Conservation (phyloP, 768 basidiomycete species). For the Leccinum pellstonianum region DNA sequence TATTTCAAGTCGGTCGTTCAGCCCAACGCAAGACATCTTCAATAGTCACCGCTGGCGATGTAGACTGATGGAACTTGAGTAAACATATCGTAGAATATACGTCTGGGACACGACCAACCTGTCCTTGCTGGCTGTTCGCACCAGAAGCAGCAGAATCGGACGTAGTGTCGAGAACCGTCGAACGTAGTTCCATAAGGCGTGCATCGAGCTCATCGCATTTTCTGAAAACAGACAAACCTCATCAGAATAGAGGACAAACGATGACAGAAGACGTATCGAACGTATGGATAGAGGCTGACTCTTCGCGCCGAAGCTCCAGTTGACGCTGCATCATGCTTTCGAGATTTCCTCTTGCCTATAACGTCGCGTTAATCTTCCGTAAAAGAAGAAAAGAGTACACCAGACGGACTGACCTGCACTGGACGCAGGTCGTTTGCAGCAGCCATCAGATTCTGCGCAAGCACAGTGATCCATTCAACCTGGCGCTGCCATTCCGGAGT, state of each 20-base stretch:
- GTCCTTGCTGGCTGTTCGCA: conserved; percentile 8
- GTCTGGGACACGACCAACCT: conserved; percentile 14
- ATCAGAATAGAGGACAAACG: not conserved
- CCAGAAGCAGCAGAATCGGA: conserved; percentile 1
- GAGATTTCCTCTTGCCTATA: conserved; percentile 74
- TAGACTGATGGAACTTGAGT: conserved; percentile 9
- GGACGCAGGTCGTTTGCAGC: conserved; percentile 88
- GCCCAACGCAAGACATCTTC: conserved; percentile 58
- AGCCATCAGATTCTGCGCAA: conserved; percentile 86
- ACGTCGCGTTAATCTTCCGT: not conserved
- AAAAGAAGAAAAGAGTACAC: not conserved
- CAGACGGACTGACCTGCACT: conserved; percentile 60
- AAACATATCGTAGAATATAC: not conserved
- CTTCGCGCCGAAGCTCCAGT: conserved; percentile 68
- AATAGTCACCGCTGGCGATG: conserved; percentile 13
- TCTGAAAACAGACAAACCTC: conserved; percentile 31
- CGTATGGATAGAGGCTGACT: conserved; percentile 69
- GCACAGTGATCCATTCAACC: conserved; percentile 77
- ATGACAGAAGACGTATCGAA: conserved; percentile 36
- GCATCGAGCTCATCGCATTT: conserved; percentile 72
- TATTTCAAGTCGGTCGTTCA: conserved; percentile 41
- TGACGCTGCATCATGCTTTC: conserved; percentile 82
- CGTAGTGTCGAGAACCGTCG: conserved; percentile 16
- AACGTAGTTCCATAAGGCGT: conserved; percentile 56
- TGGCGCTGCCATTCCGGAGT: conserved; percentile 73